Percentiles rank a stretch among this genome's conserved stretches.
Conservation (phyloP, 2,329 filamentous ascomycete genomes). For the Whalleya microplaca region DNA sequence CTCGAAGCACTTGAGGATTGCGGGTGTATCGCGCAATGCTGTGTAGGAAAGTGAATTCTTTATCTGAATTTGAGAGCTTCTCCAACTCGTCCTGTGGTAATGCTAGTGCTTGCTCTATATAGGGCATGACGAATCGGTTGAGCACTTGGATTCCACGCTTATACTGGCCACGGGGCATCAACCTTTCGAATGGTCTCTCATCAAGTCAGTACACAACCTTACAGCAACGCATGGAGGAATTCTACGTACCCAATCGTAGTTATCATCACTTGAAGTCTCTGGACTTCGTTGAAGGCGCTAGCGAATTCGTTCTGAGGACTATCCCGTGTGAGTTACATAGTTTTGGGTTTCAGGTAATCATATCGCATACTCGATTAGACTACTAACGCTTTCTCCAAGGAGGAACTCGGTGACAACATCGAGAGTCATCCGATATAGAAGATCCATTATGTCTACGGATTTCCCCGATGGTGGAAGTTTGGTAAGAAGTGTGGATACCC, state of each 20-base stretch:
- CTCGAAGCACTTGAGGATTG: conserved; percentile 65
- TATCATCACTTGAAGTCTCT: conserved; percentile 67
- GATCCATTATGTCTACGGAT: conserved; percentile 61
- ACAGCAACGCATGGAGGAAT: conserved; percentile 25
- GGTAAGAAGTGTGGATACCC: conserved; percentile 61
- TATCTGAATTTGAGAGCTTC: conserved; percentile 67
- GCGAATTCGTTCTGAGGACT: conserved; percentile 65
- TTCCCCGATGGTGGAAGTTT: conserved; percentile 58
- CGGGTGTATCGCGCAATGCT: conserved; percentile 73
- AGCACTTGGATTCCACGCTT: conserved; percentile 65
- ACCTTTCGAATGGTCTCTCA: conserved; percentile 58
- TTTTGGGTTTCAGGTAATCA: not conserved
- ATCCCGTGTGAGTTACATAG: conserved; percentile 18
- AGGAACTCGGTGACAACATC: conserved; percentile 71
- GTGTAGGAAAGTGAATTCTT: conserved; percentile 76
- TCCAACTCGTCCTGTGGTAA: conserved; percentile 68
- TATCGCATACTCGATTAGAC: conserved; percentile 44
- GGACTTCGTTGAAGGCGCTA: conserved; percentile 70
- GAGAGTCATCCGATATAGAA: conserved; percentile 69
- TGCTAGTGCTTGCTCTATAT: conserved; percentile 67
- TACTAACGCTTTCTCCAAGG: conserved; percentile 61
- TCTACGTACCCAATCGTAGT: conserved; percentile 49
- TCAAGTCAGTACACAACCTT: conserved; percentile 4
- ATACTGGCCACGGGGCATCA: conserved; percentile 65
- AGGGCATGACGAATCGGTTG: conserved; percentile 71